A percentile compares a stretch with the other conserved stretches of the same genome.
These are phyloP conservation scores for Colletotrichum chlorophyti DNA, from an alignment of 2,329 filamentous ascomycete species.

Conservation along the genomic window DNA sequence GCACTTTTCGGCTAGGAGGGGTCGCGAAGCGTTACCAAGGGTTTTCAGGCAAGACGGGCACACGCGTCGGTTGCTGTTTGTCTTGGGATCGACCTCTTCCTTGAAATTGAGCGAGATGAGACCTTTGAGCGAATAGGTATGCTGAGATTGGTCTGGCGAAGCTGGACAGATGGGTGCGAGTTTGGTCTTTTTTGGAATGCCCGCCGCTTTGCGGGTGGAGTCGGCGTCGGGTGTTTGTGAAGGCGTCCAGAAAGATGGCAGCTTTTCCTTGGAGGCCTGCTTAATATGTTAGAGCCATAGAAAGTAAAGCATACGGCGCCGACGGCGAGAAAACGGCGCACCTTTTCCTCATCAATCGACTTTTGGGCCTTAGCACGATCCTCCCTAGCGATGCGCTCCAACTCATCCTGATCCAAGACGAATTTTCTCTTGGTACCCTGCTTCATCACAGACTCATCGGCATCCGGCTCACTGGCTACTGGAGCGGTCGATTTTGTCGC, in stretches of 20 bases:
- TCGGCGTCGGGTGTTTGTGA: constrained; percentile 72
- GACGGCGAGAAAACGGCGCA: too few species aligned
- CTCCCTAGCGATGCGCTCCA: constrained; percentile 71
- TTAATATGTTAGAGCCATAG: constrained; percentile 12
- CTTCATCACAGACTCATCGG: constrained; percentile 4
- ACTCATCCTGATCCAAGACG: constrained; percentile 78
- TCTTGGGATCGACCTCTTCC: constrained; percentile 64
- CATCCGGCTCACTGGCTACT: background rate
- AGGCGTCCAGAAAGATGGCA: constrained; percentile 94
- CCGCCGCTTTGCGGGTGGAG: constrained; percentile 31
- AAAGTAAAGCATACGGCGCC: background rate
- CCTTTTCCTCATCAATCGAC: constrained; percentile 76
- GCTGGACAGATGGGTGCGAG: constrained; percentile 78
- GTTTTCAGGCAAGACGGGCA: constrained; percentile 89
- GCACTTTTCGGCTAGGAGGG: constrained; percentile 84
- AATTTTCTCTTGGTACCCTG: constrained; percentile 73
- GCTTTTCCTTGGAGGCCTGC: constrained; percentile 37
- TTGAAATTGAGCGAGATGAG: constrained; percentile 80
- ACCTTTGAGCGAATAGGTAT: constrained; percentile 79
- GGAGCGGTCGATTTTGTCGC: background rate
- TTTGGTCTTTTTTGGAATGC: constrained; percentile 65
- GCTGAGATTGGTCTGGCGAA: constrained; percentile 69
- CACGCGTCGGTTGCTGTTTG: constrained; percentile 51
- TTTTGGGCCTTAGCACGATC: constrained; percentile 75
- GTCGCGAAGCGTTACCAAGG: constrained; percentile 82